phyloP scores from a whole-genome alignment of 139 green algal genomes.

The Picocystis salinarum region DNA sequence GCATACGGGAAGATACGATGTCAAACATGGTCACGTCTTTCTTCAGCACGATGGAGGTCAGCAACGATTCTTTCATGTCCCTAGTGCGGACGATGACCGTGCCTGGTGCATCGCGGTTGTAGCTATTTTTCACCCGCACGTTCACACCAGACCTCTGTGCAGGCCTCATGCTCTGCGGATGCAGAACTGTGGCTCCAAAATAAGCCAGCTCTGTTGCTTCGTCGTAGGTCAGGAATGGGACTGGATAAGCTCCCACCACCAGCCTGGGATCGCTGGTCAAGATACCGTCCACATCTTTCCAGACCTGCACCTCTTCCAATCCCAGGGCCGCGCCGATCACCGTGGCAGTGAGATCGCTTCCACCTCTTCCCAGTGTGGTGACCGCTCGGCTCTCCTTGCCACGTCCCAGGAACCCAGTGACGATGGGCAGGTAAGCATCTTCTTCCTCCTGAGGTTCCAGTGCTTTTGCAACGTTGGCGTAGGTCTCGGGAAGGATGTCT shows the following conservation, averaged over 20 bases:
- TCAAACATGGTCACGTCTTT: conserved; percentile 49
- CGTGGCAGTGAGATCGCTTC: conserved; percentile 84
- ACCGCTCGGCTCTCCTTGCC: conserved; percentile 53
- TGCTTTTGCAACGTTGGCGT: too few species aligned
- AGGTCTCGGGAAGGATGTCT: conserved; percentile 19
- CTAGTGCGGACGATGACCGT: conserved; percentile 61
- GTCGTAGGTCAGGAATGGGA: conserved; percentile 85
- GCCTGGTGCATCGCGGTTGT: conserved; percentile 65
- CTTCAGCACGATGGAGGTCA: conserved; percentile 94
- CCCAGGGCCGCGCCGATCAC: conserved; percentile 70
- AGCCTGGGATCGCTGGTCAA: conserved; percentile 81
- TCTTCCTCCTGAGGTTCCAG: too few species aligned
- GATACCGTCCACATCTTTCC: conserved; percentile 92
- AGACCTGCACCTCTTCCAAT: conserved; percentile 79
- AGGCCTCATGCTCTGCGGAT: conserved; percentile 89
- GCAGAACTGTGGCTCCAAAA: conserved; percentile 90
- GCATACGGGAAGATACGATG: conserved; percentile 29
- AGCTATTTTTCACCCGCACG: conserved; percentile 96
- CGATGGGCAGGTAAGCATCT: conserved; percentile 35
- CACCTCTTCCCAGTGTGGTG: conserved; percentile 88
- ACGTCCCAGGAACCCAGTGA: conserved; percentile 88
- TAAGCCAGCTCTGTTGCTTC: conserved; percentile 95
- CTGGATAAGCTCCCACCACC: conserved; percentile 41
- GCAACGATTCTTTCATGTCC: conserved; percentile 52
- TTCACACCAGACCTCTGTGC: conserved; percentile 41